Base-by-base conservation (phyloP, 495 filamentous ascomycete species). In the Podospora anserina region DNA sequence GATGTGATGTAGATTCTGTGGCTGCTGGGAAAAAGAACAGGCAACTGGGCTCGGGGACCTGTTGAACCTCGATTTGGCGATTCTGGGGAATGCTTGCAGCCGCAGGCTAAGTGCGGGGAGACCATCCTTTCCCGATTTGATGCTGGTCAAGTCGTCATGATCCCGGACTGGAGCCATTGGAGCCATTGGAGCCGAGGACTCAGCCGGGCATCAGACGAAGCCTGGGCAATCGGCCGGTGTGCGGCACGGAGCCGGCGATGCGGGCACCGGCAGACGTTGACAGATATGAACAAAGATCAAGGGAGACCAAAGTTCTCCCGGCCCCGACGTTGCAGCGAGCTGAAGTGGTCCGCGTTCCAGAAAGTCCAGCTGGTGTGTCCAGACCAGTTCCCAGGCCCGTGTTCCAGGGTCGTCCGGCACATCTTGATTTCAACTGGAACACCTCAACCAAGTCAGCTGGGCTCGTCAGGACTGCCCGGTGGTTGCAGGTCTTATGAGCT, bases 51-150 rank as follows among this genome's bases (percentile, higher is more conserved):
- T 56, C 26, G 16, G 64, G 56, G 63, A 56, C 34, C 23, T 26
- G n/a, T 58, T 58, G 20, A 39, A 53, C 6, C 49, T 55, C 34
- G 59, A 57, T 63, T 66, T 39, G n/a, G 61, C 61, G 28, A 63
- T 63, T 32, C 68, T 61, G 68, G 68, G 68, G 68, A 59, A 58
- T n/a, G 61, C 53, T 44, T 66, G 64, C 68, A 69, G 64, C 26
- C 65, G 23, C 54, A 26, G 58, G 23, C 23, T 34, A 44, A 66
- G 34, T 65, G 68, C 61, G 64, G 68, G 68, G 68, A 66, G 63
- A 18, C 26, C 58, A 66, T 63, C 68, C 68, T 59, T 69, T 59
- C 58, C 44, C n/a, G 59, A 19, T 63, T 66, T 44, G 49, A 63
- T 57, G 30, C 20, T 58, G 44, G 30, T 53, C 44, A 60, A 60